Conservation (phyloP, 1,284 basidiomycete genomes). For the Puccinia triticina region DNA sequence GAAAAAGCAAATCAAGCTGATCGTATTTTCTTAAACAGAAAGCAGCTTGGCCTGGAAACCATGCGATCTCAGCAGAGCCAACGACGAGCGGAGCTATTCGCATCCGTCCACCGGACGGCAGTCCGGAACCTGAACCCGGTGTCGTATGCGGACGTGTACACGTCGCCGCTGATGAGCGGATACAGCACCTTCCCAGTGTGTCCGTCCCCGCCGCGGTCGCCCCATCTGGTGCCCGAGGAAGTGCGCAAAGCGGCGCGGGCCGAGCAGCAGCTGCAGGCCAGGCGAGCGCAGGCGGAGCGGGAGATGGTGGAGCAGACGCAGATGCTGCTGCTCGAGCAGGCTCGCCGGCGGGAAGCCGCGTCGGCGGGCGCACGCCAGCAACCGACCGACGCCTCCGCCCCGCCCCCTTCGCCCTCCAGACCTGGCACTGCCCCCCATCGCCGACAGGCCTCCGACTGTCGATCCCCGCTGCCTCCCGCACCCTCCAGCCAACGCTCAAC, state of each 20-base stretch:
- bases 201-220: slow-evolving; percentile 30
- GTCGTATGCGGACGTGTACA: slow-evolving; percentile 35
- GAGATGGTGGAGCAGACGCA: not conserved
- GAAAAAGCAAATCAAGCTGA: too few species aligned
- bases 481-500: too few species aligned
- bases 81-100: not conserved
- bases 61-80: not conserved
- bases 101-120: not conserved
- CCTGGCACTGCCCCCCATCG: too few species aligned
- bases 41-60: slow-evolving; percentile 13
- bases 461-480: too few species aligned
- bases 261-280: not conserved
- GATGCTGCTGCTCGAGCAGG: not conserved
- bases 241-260: slow-evolving; percentile 37
- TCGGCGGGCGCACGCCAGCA: too few species aligned
- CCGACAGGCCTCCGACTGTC: too few species aligned
- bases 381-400: too few species aligned
- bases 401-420: too few species aligned
- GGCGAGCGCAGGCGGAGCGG: not conserved
- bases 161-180: slow-evolving; percentile 25
- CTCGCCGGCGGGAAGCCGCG: too few species aligned
- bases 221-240: slow-evolving; percentile 29
- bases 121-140: slow-evolving; percentile 22
- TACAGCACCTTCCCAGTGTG: slow-evolving; percentile 19
- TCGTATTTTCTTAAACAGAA: slow-evolving; percentile 1